Percentiles rank a stretch among this genome's conserved stretches.
These are phyloP conservation scores for Lasiodiplodia gonubiensis DNA, from an alignment of 2,329 filamentous ascomycete genomes.

Conservation along the genomic window DNA sequence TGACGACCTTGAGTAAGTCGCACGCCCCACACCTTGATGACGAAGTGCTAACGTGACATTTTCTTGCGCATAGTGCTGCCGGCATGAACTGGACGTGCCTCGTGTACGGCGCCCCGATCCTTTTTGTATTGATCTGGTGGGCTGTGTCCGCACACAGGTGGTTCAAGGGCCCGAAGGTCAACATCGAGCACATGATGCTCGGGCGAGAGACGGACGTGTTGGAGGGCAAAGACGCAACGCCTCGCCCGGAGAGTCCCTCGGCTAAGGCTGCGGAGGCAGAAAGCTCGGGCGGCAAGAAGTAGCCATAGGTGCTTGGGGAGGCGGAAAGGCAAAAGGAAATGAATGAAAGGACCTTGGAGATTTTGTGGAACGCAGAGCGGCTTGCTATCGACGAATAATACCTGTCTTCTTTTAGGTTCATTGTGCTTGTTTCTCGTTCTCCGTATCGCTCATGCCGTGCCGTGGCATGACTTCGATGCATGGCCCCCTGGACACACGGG, in stretches of 20 bases:
- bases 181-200: conserved; percentile 63
- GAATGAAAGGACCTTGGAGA: neutral
- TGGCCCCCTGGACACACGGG: conserved; percentile 13
- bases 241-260: conserved; percentile 6
- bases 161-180: conserved; percentile 74
- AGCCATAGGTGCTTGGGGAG: neutral
- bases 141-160: conserved; percentile 67
- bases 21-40: conserved; percentile 5
- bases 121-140: conserved; percentile 66
- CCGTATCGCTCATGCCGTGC: neutral
- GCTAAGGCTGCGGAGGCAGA: conserved; percentile 25
- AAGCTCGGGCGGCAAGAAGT: conserved; percentile 1
- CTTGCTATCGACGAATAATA: conserved; percentile 17
- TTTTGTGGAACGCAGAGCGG: neutral
- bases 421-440: neutral
- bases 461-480: conserved; percentile 1
- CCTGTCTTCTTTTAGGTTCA: neutral
- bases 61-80: conserved; percentile 39
- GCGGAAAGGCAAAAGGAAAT: neutral
- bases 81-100: conserved; percentile 73
- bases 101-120: conserved; percentile 70
- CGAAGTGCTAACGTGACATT: neutral
- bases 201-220: conserved; percentile 48
- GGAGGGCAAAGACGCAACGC: conserved; percentile 38
- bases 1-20: conserved; percentile 55